Evolutionary conservation across 2,329 filamentous ascomycete species (phyloP).

Genomic region (Penicillium sp.): DNA sequence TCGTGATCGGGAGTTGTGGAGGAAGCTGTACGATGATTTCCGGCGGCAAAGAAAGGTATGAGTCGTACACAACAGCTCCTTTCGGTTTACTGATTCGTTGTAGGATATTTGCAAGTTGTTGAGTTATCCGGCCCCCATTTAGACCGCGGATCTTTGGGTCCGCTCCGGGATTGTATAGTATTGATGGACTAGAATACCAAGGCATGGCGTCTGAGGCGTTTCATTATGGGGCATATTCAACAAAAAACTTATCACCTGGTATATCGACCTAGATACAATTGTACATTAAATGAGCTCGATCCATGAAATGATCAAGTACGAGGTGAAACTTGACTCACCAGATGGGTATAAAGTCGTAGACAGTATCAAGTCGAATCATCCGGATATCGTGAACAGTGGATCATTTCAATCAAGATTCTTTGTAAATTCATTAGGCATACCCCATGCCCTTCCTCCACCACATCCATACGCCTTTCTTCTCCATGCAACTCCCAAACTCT

Average conservation of each 20-base stretch:
- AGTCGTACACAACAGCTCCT: background rate
- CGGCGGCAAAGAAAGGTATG: conserved; percentile 32
- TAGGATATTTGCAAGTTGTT: conserved; percentile 37
- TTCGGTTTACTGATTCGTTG: conserved; percentile 1
- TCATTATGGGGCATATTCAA: background rate
- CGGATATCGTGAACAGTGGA: background rate
- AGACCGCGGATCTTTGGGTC: conserved; percentile 2
- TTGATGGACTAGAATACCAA: background rate
- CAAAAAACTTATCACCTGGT: background rate
- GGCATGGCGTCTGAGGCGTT: background rate
- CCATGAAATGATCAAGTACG: background rate
- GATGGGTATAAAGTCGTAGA: background rate
- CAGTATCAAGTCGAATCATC: background rate
- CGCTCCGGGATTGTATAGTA: background rate
- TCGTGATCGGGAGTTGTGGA: conserved; percentile 39
- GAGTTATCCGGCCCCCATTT: conserved; percentile 37
- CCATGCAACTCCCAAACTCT: conserved; percentile 63
- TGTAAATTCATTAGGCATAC: conserved; percentile 21
- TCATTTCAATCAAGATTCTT: background rate
- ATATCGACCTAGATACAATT: background rate
- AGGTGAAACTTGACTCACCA: background rate
- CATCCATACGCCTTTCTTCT: conserved; percentile 53
- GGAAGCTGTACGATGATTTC: conserved; percentile 38
- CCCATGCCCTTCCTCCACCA: conserved; percentile 73
- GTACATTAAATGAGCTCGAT: background rate